Evolutionary conservation across 2,329 filamentous ascomycete genomes (phyloP).

Genomic region (Tolypocladium sp.): DNA sequence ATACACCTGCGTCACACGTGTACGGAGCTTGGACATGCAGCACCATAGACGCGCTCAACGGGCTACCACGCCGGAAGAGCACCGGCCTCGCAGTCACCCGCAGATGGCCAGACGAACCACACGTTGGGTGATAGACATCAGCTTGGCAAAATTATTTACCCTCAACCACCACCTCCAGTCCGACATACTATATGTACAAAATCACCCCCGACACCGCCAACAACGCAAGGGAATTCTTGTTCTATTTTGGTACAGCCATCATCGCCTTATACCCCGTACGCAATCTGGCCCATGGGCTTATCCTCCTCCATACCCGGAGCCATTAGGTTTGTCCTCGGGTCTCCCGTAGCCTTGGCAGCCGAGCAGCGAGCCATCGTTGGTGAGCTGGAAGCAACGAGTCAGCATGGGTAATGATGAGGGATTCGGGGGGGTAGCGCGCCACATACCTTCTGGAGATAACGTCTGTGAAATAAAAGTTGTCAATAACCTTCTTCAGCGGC

Average conservation of each 20-base stretch:
- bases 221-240: slow-evolving; percentile 21
- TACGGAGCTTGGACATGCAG: too few species aligned
- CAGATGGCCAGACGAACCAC: not conserved
- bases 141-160: slow-evolving; percentile 12
- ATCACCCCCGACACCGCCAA: slow-evolving; percentile 12
- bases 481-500: slow-evolving; percentile 74
- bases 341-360: slow-evolving; percentile 76
- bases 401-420: slow-evolving; percentile 7
- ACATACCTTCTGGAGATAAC: slow-evolving; percentile 88
- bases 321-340: slow-evolving; percentile 73
- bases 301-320: slow-evolving; percentile 59
- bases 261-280: slow-evolving; percentile 42
- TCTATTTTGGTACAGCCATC: slow-evolving; percentile 25
- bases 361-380: slow-evolving; percentile 98
- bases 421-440: slow-evolving; percentile 6
- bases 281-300: slow-evolving; percentile 51
- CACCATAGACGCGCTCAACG: not conserved
- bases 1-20: not conserved
- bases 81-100: not conserved
- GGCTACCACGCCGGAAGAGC: not conserved
- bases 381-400: slow-evolving; percentile 49
- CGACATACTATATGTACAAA: slow-evolving; percentile 30
- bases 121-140: not conserved
- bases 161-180: slow-evolving; percentile 2
- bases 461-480: slow-evolving; percentile 98